Base-by-base conservation (phyloP, 164 flowering plant genomes). In the Kingdonia uniflora region DNA sequence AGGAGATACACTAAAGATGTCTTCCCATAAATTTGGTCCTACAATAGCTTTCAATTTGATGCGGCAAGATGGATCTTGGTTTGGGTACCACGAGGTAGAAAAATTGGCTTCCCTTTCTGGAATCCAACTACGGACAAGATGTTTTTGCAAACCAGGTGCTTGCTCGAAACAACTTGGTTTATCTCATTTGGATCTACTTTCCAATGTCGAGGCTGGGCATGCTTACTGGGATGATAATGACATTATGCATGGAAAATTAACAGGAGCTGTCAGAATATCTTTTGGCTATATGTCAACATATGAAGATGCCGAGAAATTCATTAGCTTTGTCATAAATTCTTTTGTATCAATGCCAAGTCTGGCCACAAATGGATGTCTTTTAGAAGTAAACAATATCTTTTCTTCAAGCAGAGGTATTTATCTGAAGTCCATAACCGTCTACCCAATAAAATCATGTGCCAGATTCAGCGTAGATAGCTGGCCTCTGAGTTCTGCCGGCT, bases 121-220 rank as follows among this genome's bases (percentile, higher is more conserved):
- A 67, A 82, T 92, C 58, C 97, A 92, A 65, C 57, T 92, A 57
- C 75, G 99, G 91, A 84, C 99, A 72, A 97, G 97, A 65, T 92
- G 99, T 73, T 92, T 92, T 73, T 92, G 99, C 76, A 92, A 92
- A 68, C 99, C 99, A 38, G 99, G 99, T 51, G 95, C 99, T 43
- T 92, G 99, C 76, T 79, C 95, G 53, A 88, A 84, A 67, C 79
- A 81, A 76, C 83, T 92, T 58, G 80, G 86, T 40, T 72, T 92
- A 68, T 81, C 99, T 51, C 97, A 88, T 59, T 57, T 39, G 19
- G 99, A 88, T 70, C 78, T 92, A 63, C 73, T 78, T 59, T 75
- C 86, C 38, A 88, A 86, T 56, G 29, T 88, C 62, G 95, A 88
- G 97, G 95, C 92, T 53, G 99, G 99, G 16, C 97, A 82, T 84